phyloP scores from a whole-genome alignment of 2,329 filamentous ascomycete genomes.

The Thelonectria rubi region DNA sequence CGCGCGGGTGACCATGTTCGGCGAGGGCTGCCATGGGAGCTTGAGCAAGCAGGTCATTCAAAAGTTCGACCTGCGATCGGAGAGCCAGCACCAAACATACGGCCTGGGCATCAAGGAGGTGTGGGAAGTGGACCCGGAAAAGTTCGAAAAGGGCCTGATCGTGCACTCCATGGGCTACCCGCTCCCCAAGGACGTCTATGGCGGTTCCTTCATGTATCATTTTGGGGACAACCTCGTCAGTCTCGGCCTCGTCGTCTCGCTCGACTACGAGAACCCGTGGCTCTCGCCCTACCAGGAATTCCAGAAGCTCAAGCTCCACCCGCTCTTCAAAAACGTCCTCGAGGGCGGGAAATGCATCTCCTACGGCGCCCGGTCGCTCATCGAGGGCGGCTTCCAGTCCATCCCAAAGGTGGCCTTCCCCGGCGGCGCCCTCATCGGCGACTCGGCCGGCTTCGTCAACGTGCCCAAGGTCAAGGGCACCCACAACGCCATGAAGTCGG shows the following conservation, averaged over 20 bases:
- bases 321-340: constrained; percentile 85
- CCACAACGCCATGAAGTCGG: constrained; percentile 96
- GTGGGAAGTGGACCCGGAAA: constrained; percentile 94
- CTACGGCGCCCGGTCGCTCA: constrained; percentile 89
- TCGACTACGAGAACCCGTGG: constrained; percentile 98
- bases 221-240: constrained; percentile 97
- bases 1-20: constrained; percentile 88
- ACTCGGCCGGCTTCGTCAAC: constrained; percentile 96
- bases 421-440: constrained; percentile 92
- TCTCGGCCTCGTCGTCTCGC: constrained; percentile 87
- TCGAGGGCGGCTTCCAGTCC: constrained; percentile 96
- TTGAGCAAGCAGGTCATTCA: constrained; percentile 94
- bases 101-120: constrained; percentile 95
- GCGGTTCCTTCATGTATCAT: constrained; percentile 99
- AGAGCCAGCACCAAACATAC: constrained; percentile 95
- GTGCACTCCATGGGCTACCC: constrained; percentile 95
- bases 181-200: constrained; percentile 87
- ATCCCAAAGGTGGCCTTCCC: constrained; percentile 98
- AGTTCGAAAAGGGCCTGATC: constrained; percentile 87
- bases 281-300: constrained; percentile 95
- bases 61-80: constrained; percentile 88
- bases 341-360: constrained; percentile 98
- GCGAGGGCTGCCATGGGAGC: constrained; percentile 94
- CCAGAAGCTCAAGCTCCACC: constrained; percentile 98
- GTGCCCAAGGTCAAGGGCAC: constrained; percentile 99